phyloP scores from a whole-genome alignment of 129 eudicot species.

The Flaveria brownii region DNA sequence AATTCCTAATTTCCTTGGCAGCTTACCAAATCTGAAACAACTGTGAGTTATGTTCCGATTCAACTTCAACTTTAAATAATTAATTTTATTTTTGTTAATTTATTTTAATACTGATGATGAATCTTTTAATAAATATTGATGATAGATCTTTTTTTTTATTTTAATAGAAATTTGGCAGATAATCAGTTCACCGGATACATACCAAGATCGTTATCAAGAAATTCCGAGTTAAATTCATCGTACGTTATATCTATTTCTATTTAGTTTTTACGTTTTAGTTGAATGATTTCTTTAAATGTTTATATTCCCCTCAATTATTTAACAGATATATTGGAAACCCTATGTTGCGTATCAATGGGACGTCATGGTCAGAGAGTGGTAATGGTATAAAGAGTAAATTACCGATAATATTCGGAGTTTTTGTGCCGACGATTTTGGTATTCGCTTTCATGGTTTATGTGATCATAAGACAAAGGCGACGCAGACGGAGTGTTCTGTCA shows the following conservation, averaged over 20 bases:
- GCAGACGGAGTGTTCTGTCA: background rate
- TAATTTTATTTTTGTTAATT: background rate
- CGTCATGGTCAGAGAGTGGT: constrained; percentile 18
- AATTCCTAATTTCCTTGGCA: constrained; percentile 60
- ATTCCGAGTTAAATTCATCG: constrained; percentile 44
- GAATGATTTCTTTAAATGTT: background rate
- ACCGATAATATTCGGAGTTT: constrained; percentile 42
- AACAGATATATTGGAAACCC: constrained; percentile 56
- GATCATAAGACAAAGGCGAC: constrained; percentile 25
- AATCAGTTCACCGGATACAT: constrained; percentile 60
- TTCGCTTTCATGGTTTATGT: constrained; percentile 33
- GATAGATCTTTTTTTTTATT: background rate
- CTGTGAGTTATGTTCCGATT: constrained; percentile 42
- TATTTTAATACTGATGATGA: background rate
- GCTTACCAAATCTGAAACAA: constrained; percentile 52
- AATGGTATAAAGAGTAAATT: constrained; percentile 4
- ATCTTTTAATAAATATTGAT: background rate
- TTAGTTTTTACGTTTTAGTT: background rate
- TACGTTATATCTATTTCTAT: constrained; percentile 21
- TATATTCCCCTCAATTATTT: background rate
- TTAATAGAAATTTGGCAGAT: constrained; percentile 54
- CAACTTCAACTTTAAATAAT: background rate
- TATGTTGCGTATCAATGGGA: constrained; percentile 42
- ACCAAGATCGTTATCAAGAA: constrained; percentile 54
- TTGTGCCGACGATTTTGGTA: constrained; percentile 31